Evolutionary conservation across 2,329 filamentous ascomycete species (phyloP), one percentile per base, ranked within the genome.

Genomic region (Exserohilum turcica): DNA sequence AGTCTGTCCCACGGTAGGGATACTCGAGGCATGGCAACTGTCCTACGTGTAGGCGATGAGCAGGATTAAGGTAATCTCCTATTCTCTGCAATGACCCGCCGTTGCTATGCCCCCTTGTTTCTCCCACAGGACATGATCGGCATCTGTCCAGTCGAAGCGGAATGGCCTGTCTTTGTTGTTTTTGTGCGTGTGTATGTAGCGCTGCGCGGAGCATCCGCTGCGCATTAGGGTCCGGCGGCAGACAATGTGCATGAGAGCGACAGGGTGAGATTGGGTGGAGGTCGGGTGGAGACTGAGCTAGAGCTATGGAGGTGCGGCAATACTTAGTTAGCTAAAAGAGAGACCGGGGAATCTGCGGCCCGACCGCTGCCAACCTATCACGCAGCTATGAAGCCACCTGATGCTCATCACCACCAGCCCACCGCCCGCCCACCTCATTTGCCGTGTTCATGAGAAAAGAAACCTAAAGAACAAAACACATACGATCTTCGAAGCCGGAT

Each of bases 311-410:
- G 46, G 8, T 19, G 28, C 35, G 27, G 24, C 43, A 21, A 40
- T n/a, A 7, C 37, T 16, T 16, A 6, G n/a, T n/a, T n/a, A n/a
- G n/a, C n/a, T n/a, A n/a, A n/a, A n/a, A 24, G 36, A 19, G 21
- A 40, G 9, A 19, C 29, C 46, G 19, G 45, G 13, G 13, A n/a
- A 43, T 13, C 46, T 29, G 37, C 46, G 46, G 37, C 21, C 46
- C 46, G 46, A 35, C 31, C 31, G 21, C 45, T 39, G 33, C 13
- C 28, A 29, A 33, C 21, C 28, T 24, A 42, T 18, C 10, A 24
- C 27, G 28, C 24, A 12, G 18, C 12, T 12, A 29, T 16, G 28
- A 42, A 16, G 13, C 24, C 38, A 24, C 21, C 4, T 24, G 21
- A n/a, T n/a, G n/a, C n/a, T n/a, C n/a, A n/a, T n/a, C n/a, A n/a